Base-by-base conservation (phyloP, 2,329 filamentous ascomycete species). In the Pestalotiopsis sp. region DNA sequence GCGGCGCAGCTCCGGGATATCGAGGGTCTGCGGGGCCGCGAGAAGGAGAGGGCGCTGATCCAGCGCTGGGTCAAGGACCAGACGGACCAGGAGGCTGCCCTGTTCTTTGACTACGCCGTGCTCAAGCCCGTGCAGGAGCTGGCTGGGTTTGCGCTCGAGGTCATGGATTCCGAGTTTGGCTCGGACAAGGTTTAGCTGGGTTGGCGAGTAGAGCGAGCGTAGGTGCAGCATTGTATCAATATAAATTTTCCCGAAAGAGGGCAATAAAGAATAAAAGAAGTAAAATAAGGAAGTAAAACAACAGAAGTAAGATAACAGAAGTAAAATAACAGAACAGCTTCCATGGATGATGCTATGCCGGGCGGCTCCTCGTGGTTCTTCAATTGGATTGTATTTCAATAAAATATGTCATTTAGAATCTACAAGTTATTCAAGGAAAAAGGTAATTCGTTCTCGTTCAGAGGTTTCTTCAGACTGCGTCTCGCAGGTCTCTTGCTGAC, bases 71-170 rank as follows among this genome's bases (percentile, higher is more conserved):
- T 74, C 27, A 75, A 76, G 38, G 76, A 85, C 39, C 85, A 82
- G 0, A 76, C 78, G 3, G 77, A 78, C 38, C 76, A 80, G 1
- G 78, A 80, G 39, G 83, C 80, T 2, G 77, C 74, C n/a, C 74
- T 77, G 1, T 88, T 89, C 71, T 87, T 87, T 72, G 79, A 83
- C 39, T 81, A 80, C 67, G 82, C 80, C n/a, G 83, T 89, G 11
- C 75, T 86, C 25, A 77, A 82, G 67, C 84, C 85, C 39, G 75
- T 89, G 20, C 79, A 81, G 65, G 76, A 78, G n/a, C 73, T 89
- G 67, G 83, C 86, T 2, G 76, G 75, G 2, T 75, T 88, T 39
- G 86, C 85, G 1, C 74, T 82, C 17, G 80, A 80, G 17, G 74
- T 86, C 14, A 75, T 89, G 68, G 76, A 76, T 38, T 72, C 69